A percentile compares a stretch with the other conserved stretches of the same genome.
These are phyloP conservation scores for Boletus smithii DNA, from an alignment of 1,284 basidiomycete genomes.

Conservation along the genomic window DNA sequence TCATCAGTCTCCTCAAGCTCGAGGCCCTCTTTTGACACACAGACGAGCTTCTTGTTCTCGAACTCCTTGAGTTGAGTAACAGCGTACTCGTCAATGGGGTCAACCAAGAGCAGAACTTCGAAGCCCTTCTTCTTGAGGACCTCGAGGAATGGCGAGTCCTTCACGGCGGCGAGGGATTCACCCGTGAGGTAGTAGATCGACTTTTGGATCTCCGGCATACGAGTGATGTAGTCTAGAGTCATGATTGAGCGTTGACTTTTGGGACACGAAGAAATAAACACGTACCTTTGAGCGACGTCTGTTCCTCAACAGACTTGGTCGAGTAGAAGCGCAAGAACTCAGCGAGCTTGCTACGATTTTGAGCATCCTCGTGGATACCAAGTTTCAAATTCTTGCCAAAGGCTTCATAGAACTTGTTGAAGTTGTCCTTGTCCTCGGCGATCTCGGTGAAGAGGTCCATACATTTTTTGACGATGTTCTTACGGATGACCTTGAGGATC, in stretches of 20 bases:
- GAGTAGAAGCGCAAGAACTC: constrained; percentile 99
- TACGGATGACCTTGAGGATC: constrained; percentile 99
- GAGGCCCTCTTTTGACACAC: constrained; percentile 98
- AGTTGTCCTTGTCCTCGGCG: constrained; percentile 99
- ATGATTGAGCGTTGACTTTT: constrained; percentile 4
- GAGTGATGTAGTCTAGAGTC: constrained; percentile 91
- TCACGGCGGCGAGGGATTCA: constrained; percentile 89
- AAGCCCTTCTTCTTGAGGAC: constrained; percentile 99
- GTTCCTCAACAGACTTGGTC: constrained; percentile 92
- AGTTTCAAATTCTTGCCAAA: constrained; percentile 99
- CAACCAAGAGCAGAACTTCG: constrained; percentile 95
- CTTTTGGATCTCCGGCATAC: constrained; percentile 99
- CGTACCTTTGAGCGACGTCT: constrained; percentile 89
- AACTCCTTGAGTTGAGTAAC: constrained; percentile 99
- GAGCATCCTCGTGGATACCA: constrained; percentile 98
- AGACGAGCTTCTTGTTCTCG: constrained; percentile 96
- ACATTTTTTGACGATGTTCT: constrained; percentile 98
- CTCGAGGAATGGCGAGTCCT: constrained; percentile 98
- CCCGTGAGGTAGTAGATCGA: constrained; percentile 99
- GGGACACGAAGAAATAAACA: constrained; percentile 2
- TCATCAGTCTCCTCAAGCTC: constrained; percentile 99
- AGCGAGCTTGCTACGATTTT: constrained; percentile 99
- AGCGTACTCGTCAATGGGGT: constrained; percentile 98
- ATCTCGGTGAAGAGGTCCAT: constrained; percentile 95
- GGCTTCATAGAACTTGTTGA: constrained; percentile 93